These are phyloP conservation scores for Trebouxia sp. DNA, from an alignment of 139 green algal species.

Conservation along the genomic window DNA sequence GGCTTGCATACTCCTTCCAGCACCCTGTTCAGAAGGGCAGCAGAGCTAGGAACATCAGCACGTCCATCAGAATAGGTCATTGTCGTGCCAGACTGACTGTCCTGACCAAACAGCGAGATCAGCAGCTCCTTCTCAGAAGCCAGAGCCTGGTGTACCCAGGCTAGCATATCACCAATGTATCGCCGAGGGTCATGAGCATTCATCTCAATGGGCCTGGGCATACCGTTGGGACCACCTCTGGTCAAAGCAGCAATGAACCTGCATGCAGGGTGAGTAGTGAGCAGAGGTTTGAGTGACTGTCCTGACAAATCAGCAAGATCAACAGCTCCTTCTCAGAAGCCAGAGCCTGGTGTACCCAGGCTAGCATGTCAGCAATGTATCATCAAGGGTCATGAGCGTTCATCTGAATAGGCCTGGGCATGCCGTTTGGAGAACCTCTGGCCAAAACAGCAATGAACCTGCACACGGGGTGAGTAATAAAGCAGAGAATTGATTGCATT, in stretches of 20 bases:
- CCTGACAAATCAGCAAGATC: conserved; percentile 80
- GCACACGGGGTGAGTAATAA: not conserved
- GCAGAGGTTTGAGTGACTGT: conserved; percentile 36
- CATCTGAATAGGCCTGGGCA: conserved; percentile 94
- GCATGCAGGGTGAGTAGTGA: not conserved
- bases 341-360: conserved; percentile 93
- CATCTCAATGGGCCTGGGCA: conserved; percentile 94
- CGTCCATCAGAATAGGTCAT: not conserved
- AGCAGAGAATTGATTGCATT: no score
- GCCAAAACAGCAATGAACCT: conserved; percentile 92
- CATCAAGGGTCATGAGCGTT: conserved; percentile 91
- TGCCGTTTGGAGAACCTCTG: conserved; percentile 73
- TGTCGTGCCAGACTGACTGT: conserved; percentile 18
- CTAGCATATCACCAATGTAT: conserved; percentile 93
- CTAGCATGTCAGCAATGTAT: conserved; percentile 93
- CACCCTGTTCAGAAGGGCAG: conserved; percentile 84
- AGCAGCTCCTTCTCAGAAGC: conserved; percentile 91
- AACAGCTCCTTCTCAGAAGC: conserved; percentile 91
- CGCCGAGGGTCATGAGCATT: conserved; percentile 91
- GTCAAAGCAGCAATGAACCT: conserved; percentile 92
- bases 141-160: conserved; percentile 93
- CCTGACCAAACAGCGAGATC: conserved; percentile 80
- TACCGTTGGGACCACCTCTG: conserved; percentile 74
- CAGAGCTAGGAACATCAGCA: conserved; percentile 45
- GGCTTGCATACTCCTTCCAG: conserved; percentile 94